Percentiles rank a stretch among this genome's conserved stretches.
Evolutionary conservation across 1,284 basidiomycete species (phyloP).

Genomic region (Schizophyllum commune): DNA sequence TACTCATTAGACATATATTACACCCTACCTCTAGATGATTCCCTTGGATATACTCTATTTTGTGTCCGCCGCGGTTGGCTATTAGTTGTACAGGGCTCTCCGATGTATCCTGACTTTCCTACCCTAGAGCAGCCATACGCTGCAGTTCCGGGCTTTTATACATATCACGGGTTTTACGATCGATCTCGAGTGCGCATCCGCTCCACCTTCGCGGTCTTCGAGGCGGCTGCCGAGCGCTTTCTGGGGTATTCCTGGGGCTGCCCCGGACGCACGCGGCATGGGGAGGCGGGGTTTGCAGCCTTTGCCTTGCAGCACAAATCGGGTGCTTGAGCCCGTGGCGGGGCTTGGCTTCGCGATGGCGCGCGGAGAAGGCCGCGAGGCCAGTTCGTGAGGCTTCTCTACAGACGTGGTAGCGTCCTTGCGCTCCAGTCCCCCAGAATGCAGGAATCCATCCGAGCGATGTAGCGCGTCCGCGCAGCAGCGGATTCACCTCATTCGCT

Average conservation of each 20-base stretch:
- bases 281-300: background rate
- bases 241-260: background rate
- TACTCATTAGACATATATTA: background rate
- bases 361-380: too few relatives aligned
- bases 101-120: background rate
- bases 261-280: background rate
- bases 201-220: background rate
- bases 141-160: background rate
- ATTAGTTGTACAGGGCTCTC: background rate
- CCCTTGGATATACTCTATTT: background rate
- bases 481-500: background rate
- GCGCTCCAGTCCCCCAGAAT: background rate
- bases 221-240: background rate
- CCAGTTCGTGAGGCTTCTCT: too few relatives aligned
- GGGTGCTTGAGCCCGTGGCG: background rate
- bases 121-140: background rate
- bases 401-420: too few relatives aligned
- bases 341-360: too few relatives aligned
- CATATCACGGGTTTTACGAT: background rate
- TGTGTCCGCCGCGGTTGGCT: background rate
- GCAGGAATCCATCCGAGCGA: background rate
- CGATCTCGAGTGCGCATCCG: background rate
- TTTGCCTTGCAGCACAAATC: background rate
- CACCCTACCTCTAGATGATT: background rate
- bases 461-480: too few relatives aligned